Evolutionary conservation across 2,329 filamentous ascomycete genomes (phyloP).

Genomic region (Cyanodermella asteris): DNA sequence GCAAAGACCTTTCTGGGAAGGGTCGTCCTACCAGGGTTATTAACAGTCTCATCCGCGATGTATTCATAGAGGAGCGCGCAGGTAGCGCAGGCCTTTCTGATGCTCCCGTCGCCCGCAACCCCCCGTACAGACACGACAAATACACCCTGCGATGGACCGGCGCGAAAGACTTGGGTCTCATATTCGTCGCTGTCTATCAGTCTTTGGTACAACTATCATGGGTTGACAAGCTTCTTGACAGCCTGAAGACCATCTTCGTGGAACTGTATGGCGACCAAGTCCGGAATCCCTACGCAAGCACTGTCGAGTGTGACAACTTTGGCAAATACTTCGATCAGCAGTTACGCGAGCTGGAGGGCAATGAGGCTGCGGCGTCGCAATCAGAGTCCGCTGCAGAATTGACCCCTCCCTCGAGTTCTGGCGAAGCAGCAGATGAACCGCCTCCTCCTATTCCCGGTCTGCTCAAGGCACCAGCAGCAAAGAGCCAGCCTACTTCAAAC

Average conservation of each 20-base stretch:
- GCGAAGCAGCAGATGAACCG: slow-evolving; percentile 10
- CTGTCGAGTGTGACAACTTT: slow-evolving; percentile 67
- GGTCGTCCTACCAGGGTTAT: no score
- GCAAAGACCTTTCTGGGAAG: slow-evolving; percentile 45
- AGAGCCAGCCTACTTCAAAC: slow-evolving; percentile 27
- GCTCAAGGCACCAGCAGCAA: slow-evolving; percentile 24
- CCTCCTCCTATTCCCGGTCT: slow-evolving; percentile 30
- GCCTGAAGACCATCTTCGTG: slow-evolving; percentile 79
- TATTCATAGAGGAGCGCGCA: slow-evolving; percentile 89
- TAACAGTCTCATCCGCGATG: slow-evolving; percentile 86
- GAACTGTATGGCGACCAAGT: slow-evolving; percentile 78
- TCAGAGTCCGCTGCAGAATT: slow-evolving; percentile 7
- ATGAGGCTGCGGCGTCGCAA: slow-evolving; percentile 8
- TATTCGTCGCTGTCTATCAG: slow-evolving; percentile 95
- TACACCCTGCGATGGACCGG: slow-evolving; percentile 90
- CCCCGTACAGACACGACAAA: slow-evolving; percentile 71
- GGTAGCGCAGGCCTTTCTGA: slow-evolving; percentile 36
- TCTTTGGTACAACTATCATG: slow-evolving; percentile 86
- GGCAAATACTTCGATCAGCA: slow-evolving; percentile 91
- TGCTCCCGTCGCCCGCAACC: slow-evolving; percentile 39
- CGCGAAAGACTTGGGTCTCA: slow-evolving; percentile 76
- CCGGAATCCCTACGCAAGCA: slow-evolving; percentile 54
- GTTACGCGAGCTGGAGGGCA: slow-evolving; percentile 51
- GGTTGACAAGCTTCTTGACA: slow-evolving; percentile 92
- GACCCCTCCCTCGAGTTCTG: slow-evolving; percentile 15